Evolutionary conservation across 768 basidiomycete genomes (phyloP).

Genomic region (Dioszegia hungarica): DNA sequence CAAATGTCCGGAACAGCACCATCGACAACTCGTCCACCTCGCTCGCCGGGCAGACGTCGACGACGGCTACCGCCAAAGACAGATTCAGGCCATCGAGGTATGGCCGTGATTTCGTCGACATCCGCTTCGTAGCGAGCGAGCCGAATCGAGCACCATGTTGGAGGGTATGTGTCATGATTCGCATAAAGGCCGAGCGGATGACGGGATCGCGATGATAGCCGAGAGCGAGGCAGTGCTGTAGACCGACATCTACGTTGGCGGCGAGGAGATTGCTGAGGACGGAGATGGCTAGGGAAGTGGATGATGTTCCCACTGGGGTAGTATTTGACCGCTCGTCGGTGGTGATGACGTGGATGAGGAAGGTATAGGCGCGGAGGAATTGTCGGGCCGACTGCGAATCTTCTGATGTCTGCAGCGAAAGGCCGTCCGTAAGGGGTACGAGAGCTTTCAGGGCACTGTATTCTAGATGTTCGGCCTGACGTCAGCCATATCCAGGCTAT

Average conservation of each 20-base stretch:
- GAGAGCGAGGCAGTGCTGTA: conserved; percentile 77
- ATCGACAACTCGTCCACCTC: conserved; percentile 73
- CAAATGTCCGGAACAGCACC: conserved; percentile 78
- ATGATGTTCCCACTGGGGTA: neutral
- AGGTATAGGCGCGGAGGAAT: conserved; percentile 70
- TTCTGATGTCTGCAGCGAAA: conserved; percentile 63
- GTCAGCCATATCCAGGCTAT: neutral
- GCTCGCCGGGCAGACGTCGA: conserved; percentile 71
- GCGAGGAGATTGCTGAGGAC: conserved; percentile 75
- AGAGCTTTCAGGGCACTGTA: conserved; percentile 56
- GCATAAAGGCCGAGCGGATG: conserved; percentile 73
- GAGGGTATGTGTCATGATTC: conserved; percentile 75
- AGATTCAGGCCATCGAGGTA: conserved; percentile 26
- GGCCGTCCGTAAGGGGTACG: conserved; percentile 68
- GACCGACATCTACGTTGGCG: conserved; percentile 78
- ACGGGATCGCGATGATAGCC: conserved; percentile 68
- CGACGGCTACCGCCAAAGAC: conserved; percentile 63
- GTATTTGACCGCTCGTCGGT: neutral
- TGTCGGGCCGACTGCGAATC: conserved; percentile 61
- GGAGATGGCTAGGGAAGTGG: conserved; percentile 63
- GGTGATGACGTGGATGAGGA: conserved; percentile 50
- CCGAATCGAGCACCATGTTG: conserved; percentile 70
- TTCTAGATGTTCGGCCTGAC: neutral
- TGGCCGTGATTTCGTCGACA: conserved; percentile 5
- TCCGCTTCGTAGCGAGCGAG: conserved; percentile 48